Evolutionary conservation across 495 filamentous ascomycete genomes (phyloP).

Genomic region (Penicillium diatomitis): DNA sequence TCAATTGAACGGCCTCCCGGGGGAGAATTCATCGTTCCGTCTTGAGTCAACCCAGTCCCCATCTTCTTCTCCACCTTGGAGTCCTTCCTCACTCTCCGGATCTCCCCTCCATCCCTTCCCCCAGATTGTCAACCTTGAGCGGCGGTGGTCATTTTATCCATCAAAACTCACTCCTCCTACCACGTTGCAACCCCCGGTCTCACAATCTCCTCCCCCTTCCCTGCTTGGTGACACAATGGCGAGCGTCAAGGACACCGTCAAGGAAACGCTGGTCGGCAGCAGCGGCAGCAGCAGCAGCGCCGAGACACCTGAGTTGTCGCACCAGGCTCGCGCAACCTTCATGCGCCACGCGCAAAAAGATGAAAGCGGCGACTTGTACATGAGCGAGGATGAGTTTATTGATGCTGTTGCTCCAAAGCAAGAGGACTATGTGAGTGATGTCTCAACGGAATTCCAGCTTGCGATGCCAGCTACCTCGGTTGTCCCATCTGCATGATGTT

Average conservation of each 20-base stretch:
- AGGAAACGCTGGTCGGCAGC: conserved; percentile 66
- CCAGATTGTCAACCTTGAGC: conserved; percentile 6
- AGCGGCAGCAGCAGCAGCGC: conserved; percentile 8
- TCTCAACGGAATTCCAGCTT: too few relatives aligned
- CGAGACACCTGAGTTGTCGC: conserved; percentile 54
- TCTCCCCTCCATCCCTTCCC: conserved; percentile 8
- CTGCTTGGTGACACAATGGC: conserved; percentile 32
- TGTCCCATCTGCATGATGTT: too few relatives aligned
- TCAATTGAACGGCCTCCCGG: background rate
- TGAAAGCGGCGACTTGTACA: conserved; percentile 65
- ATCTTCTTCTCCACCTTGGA: conserved; percentile 13
- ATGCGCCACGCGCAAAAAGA: conserved; percentile 67
- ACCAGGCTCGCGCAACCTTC: conserved; percentile 64
- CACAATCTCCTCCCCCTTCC: conserved; percentile 1
- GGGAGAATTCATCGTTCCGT: conserved; percentile 14
- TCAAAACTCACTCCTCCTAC: too few relatives aligned
- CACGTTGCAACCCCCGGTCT: background rate
- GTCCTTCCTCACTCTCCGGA: background rate
- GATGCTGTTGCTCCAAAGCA: conserved; percentile 77
- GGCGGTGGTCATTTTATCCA: background rate
- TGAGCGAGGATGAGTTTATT: conserved; percentile 79
- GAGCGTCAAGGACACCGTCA: conserved; percentile 60
- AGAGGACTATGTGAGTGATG: conserved; percentile 76
- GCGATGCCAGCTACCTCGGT: too few relatives aligned
- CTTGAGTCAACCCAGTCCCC: conserved; percentile 15